Percentiles rank a stretch among this genome's conserved stretches.
phyloP scores from a whole-genome alignment of 345 rosid genomes.

The Clausena lansium region DNA sequence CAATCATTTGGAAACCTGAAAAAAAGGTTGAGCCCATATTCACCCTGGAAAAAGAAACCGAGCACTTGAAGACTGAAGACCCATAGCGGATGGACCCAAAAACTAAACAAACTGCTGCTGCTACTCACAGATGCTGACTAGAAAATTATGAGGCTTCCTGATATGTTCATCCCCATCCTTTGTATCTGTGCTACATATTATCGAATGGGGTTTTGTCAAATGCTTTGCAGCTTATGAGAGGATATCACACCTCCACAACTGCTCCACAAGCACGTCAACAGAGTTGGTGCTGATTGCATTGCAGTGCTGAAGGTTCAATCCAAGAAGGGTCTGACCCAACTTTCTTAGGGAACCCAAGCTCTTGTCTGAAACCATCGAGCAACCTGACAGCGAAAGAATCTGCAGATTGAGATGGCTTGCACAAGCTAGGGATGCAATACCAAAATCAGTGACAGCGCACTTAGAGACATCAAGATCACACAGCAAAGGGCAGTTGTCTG shows the following conservation, averaged over 20 bases:
- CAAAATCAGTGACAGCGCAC: constrained; percentile 63
- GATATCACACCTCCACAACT: constrained; percentile 82
- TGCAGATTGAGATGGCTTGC: constrained; percentile 60
- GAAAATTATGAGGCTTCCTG: constrained; percentile 16
- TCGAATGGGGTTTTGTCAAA: not conserved
- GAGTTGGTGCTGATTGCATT: constrained; percentile 54
- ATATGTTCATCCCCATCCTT: constrained; percentile 15
- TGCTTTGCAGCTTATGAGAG: constrained; percentile 45
- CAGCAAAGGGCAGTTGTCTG: constrained; percentile 67
- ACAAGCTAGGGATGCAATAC: constrained; percentile 53
- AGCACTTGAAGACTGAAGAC: constrained; percentile 34
- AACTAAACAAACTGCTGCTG: constrained; percentile 41
- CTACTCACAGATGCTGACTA: constrained; percentile 28
- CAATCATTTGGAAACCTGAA: constrained; percentile 36
- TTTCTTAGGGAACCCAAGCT: constrained; percentile 50
- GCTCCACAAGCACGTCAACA: constrained; percentile 56
- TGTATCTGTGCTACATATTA: constrained; percentile 5
- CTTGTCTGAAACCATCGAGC: constrained; percentile 62
- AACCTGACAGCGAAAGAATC: constrained; percentile 73
- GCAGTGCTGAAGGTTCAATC: constrained; percentile 82
- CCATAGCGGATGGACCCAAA: constrained; percentile 71
- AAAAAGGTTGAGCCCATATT: constrained; percentile 39
- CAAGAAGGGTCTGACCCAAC: constrained; percentile 65
- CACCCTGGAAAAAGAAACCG: constrained; percentile 58
- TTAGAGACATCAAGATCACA: constrained; percentile 77